Conservation (phyloP, 2,329 filamentous ascomycete species). For the Cercospora beticola region DNA sequence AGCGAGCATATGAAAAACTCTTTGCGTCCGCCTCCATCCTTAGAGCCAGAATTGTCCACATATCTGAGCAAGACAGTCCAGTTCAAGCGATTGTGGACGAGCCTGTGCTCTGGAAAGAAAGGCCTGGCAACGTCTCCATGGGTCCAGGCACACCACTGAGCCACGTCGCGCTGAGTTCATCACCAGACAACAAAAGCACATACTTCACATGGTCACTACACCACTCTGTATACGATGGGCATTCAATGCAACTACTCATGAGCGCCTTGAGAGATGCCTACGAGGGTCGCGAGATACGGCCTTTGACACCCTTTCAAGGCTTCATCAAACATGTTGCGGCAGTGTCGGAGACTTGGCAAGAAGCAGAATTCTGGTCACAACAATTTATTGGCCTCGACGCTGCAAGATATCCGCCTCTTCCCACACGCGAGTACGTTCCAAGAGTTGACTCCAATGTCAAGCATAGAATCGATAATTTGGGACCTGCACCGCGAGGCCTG, state of each 20-base stretch:
- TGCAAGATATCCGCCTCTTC: slow-evolving; percentile 4
- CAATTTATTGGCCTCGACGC: slow-evolving; percentile 7
- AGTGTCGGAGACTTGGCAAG: neutral
- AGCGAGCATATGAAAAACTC: neutral
- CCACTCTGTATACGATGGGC: slow-evolving; percentile 9
- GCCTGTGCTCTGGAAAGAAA: neutral
- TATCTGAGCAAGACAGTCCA: neutral
- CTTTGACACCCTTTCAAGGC: slow-evolving; percentile 6
- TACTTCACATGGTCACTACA: neutral
- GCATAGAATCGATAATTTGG: neutral
- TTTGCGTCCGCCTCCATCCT: neutral
- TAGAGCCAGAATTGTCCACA: slow-evolving; percentile 1
- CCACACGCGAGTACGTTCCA: neutral
- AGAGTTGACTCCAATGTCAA: neutral
- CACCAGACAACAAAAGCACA: neutral
- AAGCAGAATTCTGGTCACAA: slow-evolving; percentile 8
- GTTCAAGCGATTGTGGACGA: slow-evolving; percentile 8
- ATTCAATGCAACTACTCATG: slow-evolving; percentile 1
- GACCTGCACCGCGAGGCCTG: neutral
- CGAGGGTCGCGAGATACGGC: neutral
- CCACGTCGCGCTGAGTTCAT: neutral
- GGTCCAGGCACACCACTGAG: slow-evolving; percentile 3
- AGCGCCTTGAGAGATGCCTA: slow-evolving; percentile 1
- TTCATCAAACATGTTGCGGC: slow-evolving; percentile 3
- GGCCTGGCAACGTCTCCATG: neutral